Evolutionary conservation across 768 basidiomycete species (phyloP).

Genomic region (Pulveroboletus ravenelii): DNA sequence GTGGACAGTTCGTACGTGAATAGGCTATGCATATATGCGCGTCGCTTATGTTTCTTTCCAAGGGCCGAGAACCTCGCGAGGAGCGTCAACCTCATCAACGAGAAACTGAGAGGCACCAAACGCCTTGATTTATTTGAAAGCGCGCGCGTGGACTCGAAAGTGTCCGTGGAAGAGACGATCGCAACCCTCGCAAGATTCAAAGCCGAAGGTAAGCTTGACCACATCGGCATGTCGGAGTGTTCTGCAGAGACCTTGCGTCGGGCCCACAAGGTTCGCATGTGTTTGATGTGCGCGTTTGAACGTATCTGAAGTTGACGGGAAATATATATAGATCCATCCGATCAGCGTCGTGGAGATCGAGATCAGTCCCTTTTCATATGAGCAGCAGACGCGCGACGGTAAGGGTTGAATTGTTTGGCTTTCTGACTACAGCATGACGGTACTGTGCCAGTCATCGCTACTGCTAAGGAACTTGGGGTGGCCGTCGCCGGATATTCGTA

Average conservation of each 20-base stretch:
- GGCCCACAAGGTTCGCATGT: conserved; percentile 19
- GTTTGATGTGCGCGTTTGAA: background rate
- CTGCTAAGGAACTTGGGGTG: conserved; percentile 49
- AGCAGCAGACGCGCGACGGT: conserved; percentile 44
- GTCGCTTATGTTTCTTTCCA: background rate
- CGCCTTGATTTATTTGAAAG: conserved; percentile 56
- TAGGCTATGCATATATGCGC: conserved; percentile 19
- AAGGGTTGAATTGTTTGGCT: background rate
- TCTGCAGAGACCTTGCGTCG: conserved; percentile 43
- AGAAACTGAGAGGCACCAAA: conserved; percentile 46
- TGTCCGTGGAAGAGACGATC: conserved; percentile 43
- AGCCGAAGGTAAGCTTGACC: conserved; percentile 31
- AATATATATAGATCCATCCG: conserved; percentile 40
- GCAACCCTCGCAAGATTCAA: conserved; percentile 38
- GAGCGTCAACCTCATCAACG: conserved; percentile 41
- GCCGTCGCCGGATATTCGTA: conserved; percentile 58
- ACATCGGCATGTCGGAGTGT: conserved; percentile 55
- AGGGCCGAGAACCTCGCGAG: conserved; percentile 40
- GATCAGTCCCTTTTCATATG: conserved; percentile 55
- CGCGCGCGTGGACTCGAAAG: conserved; percentile 41
- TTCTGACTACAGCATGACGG: background rate
- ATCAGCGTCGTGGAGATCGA: conserved; percentile 65
- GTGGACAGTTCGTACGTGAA: conserved; percentile 23
- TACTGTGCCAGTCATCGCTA: conserved; percentile 39
- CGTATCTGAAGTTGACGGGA: background rate